Conservation (phyloP, 148 eudicot genomes). For the Amaranthus hypochondriacus region DNA sequence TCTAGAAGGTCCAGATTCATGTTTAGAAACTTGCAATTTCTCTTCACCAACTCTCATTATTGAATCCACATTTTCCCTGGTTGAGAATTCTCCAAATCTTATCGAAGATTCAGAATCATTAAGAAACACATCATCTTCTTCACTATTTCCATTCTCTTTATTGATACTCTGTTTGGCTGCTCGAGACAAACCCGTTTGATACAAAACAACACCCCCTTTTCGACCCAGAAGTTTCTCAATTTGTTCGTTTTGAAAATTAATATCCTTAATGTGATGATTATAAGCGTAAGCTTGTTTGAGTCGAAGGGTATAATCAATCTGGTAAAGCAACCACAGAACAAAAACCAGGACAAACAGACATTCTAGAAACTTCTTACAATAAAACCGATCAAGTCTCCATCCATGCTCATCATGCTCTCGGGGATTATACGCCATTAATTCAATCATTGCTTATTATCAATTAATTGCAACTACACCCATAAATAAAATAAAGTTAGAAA, state of each 20-base stretch:
- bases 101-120: background rate
- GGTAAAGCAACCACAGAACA: conserved; percentile 27
- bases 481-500: background rate
- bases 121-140: background rate
- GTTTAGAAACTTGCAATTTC: background rate
- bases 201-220: conserved; percentile 19
- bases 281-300: background rate
- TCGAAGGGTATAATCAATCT: conserved; percentile 1
- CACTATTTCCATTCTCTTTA: background rate
- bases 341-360: conserved; percentile 13
- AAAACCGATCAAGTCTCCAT: background rate
- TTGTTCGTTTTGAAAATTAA: background rate
- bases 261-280: background rate
- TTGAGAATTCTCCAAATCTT: background rate
- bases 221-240: conserved; percentile 15
- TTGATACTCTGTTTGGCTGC: conserved; percentile 2
- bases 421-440: background rate
- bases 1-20: conserved; percentile 19
- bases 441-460: background rate
- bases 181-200: conserved; percentile 13
- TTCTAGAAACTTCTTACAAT: conserved; percentile 14
- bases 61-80: background rate
- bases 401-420: background rate
- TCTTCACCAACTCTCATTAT: background rate
- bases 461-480: background rate